These are phyloP conservation scores for Daldinia eschscholtzii DNA, from an alignment of 2,329 filamentous ascomycete species.

Conservation along the genomic window DNA sequence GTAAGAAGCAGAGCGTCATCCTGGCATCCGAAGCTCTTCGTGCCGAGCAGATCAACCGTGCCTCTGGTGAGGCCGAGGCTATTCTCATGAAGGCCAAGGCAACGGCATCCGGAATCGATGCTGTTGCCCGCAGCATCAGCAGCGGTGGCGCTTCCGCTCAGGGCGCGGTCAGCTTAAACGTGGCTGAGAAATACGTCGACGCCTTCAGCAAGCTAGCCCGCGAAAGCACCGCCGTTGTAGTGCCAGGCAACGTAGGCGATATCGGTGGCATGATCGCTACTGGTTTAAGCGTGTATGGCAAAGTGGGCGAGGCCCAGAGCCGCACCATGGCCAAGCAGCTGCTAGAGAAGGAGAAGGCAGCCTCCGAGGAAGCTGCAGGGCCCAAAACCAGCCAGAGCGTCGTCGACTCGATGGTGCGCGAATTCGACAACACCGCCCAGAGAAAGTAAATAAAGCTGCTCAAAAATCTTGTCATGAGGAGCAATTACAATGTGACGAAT, in stretches of 20 bases:
- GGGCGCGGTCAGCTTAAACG: constrained; percentile 84
- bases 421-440: constrained; percentile 51
- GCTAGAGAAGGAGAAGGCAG: constrained; percentile 53
- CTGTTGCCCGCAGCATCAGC: constrained; percentile 81
- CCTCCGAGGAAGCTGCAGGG: constrained; percentile 42
- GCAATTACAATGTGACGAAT: neutral
- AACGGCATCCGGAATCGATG: constrained; percentile 88
- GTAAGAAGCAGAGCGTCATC: constrained; percentile 96
- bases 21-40: constrained; percentile 92
- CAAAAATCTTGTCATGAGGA: neutral
- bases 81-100: constrained; percentile 88
- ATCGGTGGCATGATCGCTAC: constrained; percentile 97
- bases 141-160: constrained; percentile 81
- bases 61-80: constrained; percentile 92
- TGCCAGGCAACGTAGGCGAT: constrained; percentile 96
- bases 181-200: constrained; percentile 98
- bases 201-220: constrained; percentile 93
- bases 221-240: constrained; percentile 94
- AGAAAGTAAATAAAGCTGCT: constrained; percentile 39
- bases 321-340: constrained; percentile 71
- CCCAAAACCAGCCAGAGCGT: constrained; percentile 43
- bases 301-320: constrained; percentile 85
- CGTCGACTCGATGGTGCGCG: constrained; percentile 51
- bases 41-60: constrained; percentile 92
- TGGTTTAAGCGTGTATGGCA: constrained; percentile 94